phyloP scores from a whole-genome alignment of 2,329 filamentous ascomycete species.

The Xylaria hypoxylon region DNA sequence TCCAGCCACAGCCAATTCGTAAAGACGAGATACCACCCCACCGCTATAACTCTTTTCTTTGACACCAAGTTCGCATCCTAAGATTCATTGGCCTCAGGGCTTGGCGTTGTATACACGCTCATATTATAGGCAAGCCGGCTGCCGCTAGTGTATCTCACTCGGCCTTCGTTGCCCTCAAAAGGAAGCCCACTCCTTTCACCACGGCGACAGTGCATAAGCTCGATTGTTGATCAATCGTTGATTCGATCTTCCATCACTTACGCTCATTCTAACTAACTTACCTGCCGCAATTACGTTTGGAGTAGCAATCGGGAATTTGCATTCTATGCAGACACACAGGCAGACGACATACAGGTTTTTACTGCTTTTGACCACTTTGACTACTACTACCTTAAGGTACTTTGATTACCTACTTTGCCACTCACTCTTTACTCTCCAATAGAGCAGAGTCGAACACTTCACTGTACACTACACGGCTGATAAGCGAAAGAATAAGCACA shows the following conservation, averaged over 20 bases:
- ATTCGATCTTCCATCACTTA: conserved; percentile 17
- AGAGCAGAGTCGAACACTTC: not conserved
- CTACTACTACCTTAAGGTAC: not conserved
- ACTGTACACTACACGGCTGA: not conserved
- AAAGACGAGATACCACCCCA: not conserved
- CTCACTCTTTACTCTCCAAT: not conserved
- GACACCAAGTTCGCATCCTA: not conserved
- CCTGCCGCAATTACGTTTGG: not conserved
- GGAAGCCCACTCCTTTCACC: conserved; percentile 28
- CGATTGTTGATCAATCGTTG: conserved; percentile 44
- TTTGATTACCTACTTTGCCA: not conserved
- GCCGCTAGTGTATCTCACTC: not conserved
- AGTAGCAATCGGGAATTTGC: not conserved
- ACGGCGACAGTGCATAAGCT: conserved; percentile 18
- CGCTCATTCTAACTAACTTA: not conserved
- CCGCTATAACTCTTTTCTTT: not conserved
- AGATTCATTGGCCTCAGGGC: conserved; percentile 3
- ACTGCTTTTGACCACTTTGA: not conserved
- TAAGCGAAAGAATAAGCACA: conserved; percentile 9
- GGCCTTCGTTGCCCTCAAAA: conserved; percentile 12
- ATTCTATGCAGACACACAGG: conserved; percentile 2
- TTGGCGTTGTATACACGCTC: not conserved
- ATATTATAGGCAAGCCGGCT: not conserved
- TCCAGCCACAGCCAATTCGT: not conserved
- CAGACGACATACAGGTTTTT: not conserved